Conservation (phyloP, 2,329 filamentous ascomycete species). For the Nemania sp. region DNA sequence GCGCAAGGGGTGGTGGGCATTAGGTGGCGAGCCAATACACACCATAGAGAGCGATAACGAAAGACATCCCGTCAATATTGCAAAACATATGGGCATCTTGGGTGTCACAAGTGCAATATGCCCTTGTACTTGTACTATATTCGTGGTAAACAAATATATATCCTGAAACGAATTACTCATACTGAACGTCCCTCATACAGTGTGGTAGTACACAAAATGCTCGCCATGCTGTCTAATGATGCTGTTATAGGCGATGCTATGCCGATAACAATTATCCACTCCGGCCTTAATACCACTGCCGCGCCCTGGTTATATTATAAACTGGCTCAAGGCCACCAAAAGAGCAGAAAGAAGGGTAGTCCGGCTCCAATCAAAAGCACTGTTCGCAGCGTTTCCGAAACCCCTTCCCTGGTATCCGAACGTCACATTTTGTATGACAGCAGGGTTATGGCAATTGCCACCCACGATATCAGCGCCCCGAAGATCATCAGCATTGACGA, state of each 20-base stretch:
- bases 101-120: background rate
- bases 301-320: constrained; percentile 2
- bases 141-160: background rate
- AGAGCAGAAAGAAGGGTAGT: constrained; percentile 16
- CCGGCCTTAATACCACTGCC: background rate
- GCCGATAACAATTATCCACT: constrained; percentile 1
- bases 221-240: background rate
- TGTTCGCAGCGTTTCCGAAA: constrained; percentile 42
- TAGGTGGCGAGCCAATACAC: too few species aligned
- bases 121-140: background rate
- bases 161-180: too few species aligned
- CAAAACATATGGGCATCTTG: too few species aligned
- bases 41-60: too few species aligned
- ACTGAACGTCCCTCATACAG: background rate
- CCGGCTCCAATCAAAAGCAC: constrained; percentile 21
- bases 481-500: constrained; percentile 71
- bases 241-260: background rate
- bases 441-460: constrained; percentile 68
- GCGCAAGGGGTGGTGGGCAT: too few species aligned
- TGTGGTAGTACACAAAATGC: background rate
- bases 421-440: constrained; percentile 70
- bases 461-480: constrained; percentile 65
- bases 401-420: constrained; percentile 66
- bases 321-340: constrained; percentile 7
- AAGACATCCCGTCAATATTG: too few species aligned